phyloP scores from a whole-genome alignment of 345 rosid genomes.

The Excoecaria cochinchinensis region DNA sequence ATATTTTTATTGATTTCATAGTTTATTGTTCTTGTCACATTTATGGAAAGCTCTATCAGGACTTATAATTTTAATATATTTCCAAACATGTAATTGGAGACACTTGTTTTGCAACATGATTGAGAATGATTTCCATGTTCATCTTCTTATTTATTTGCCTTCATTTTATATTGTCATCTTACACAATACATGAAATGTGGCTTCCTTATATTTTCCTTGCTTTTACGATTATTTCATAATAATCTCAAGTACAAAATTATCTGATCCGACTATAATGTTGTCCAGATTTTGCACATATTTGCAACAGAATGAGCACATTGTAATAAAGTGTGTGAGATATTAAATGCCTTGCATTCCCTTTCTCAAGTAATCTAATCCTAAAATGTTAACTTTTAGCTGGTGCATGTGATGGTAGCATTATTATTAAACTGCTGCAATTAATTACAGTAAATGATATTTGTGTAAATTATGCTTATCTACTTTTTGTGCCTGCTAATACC shows the following conservation, averaged over 20 bases:
- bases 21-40: not conserved
- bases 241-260: not conserved
- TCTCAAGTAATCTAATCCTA: not conserved
- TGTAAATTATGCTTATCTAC: not conserved
- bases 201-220: too few relatives aligned
- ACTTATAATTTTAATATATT: not conserved
- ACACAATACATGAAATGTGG: not conserved
- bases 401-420: not conserved
- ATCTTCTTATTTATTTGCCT: not conserved
- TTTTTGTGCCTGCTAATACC: not conserved
- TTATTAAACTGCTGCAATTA: too few relatives aligned
- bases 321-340: conserved; percentile 73
- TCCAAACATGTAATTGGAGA: not conserved
- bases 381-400: not conserved
- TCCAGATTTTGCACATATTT: conserved; percentile 90
- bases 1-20: not conserved
- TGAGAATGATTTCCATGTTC: not conserved
- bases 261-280: not conserved
- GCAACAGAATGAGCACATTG: conserved; percentile 99
- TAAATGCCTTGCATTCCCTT: conserved; percentile 47
- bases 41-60: not conserved
- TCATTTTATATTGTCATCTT: not conserved
- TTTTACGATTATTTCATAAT: not conserved
- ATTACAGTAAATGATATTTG: not conserved
- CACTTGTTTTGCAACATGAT: not conserved